A percentile compares a stretch with the other conserved stretches of the same genome.
These are phyloP conservation scores for Erysiphe pulchra DNA, from an alignment of 2,329 filamentous ascomycete species.

Conservation along the genomic window DNA sequence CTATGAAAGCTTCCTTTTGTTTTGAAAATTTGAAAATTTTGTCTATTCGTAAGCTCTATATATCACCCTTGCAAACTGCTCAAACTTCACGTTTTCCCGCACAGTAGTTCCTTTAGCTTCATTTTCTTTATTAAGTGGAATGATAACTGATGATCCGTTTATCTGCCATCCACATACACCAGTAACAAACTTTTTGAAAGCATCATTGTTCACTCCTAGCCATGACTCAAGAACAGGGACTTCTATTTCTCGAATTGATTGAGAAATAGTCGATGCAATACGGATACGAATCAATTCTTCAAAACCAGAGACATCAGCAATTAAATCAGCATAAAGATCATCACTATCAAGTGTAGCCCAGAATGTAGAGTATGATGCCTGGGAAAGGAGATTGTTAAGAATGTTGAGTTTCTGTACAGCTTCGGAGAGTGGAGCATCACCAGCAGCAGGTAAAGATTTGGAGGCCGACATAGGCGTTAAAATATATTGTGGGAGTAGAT, in stretches of 20 bases:
- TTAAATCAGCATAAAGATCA: conserved; percentile 84
- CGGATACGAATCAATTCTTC: conserved; percentile 80
- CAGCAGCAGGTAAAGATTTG: conserved; percentile 23
- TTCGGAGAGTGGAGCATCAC: conserved; percentile 51
- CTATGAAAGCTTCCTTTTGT: background rate
- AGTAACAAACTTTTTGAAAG: conserved; percentile 51
- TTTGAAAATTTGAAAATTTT: background rate
- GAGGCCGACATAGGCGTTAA: conserved; percentile 31
- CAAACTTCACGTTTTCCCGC: conserved; percentile 79
- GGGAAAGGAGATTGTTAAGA: conserved; percentile 58
- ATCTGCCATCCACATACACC: conserved; percentile 76
- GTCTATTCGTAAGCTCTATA: conserved; percentile 69
- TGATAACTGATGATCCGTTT: conserved; percentile 34
- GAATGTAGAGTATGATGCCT: conserved; percentile 74
- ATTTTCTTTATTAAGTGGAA: conserved; percentile 88
- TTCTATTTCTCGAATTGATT: conserved; percentile 50
- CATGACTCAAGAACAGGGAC: conserved; percentile 44
- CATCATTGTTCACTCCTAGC: conserved; percentile 44
- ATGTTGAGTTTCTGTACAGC: conserved; percentile 46
- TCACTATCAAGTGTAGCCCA: conserved; percentile 84
- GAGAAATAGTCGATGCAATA: conserved; percentile 68
- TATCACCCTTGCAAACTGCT: conserved; percentile 60
- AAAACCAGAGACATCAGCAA: conserved; percentile 82
- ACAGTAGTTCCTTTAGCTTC: conserved; percentile 92
- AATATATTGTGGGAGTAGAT: conserved; percentile 71